Conservation (phyloP, 1,284 basidiomycete species). For the Microbotryomycetes sp. region DNA sequence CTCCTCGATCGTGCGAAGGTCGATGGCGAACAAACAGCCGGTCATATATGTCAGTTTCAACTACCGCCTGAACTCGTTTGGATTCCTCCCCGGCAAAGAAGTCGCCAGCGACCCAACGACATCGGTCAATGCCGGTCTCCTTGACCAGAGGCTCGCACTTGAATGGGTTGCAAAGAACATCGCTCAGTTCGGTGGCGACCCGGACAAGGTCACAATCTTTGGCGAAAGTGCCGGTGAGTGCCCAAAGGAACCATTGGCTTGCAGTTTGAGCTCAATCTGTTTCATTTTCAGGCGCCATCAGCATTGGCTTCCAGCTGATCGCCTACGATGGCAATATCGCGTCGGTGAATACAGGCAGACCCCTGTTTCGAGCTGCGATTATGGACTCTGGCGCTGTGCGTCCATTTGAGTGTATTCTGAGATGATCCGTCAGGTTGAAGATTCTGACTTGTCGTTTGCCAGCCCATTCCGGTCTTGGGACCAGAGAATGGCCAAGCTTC, state of each 20-base stretch:
- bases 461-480: slow-evolving; percentile 5
- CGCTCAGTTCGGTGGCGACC: slow-evolving; percentile 57
- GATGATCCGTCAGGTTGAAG: background rate
- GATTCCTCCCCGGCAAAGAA: slow-evolving; percentile 50
- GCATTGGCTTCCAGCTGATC: slow-evolving; percentile 33
- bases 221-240: slow-evolving; percentile 42
- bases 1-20: slow-evolving; percentile 15
- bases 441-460: background rate
- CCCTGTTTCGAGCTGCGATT: slow-evolving; percentile 41
- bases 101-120: slow-evolving; percentile 31
- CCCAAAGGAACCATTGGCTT: slow-evolving; percentile 3
- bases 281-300: slow-evolving; percentile 3
- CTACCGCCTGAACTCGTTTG: slow-evolving; percentile 46
- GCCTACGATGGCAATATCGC: slow-evolving; percentile 19
- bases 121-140: slow-evolving; percentile 3
- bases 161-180: slow-evolving; percentile 57
- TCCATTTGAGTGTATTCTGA: slow-evolving; percentile 34
- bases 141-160: slow-evolving; percentile 54
- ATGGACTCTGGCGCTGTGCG: slow-evolving; percentile 42
- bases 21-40: slow-evolving; percentile 24
- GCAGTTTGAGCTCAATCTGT: no score
- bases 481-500: slow-evolving; percentile 34
- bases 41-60: slow-evolving; percentile 36
- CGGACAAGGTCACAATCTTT: slow-evolving; percentile 45
- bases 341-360: slow-evolving; percentile 9